Percentiles rank a stretch among this genome's conserved stretches.
phyloP scores from a whole-genome alignment of 768 basidiomycete genomes.

The Amanita polypyramis region DNA sequence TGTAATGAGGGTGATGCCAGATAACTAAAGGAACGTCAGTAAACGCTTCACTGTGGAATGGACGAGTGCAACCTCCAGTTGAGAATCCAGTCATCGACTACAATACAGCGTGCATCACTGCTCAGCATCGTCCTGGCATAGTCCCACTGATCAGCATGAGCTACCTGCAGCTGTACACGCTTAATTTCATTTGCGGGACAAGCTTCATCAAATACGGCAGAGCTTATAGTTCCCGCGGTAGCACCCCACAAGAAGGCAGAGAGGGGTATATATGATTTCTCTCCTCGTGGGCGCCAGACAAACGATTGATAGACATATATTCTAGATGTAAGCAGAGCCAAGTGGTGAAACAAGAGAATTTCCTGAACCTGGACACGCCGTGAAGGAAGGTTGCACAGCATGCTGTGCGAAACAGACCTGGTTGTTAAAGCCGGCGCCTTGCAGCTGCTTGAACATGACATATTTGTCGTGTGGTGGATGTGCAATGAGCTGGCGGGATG shows the following conservation, averaged over 20 bases:
- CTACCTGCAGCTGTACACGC: conserved; percentile 21
- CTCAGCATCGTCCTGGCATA: conserved; percentile 22
- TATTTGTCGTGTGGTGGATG: conserved; percentile 22
- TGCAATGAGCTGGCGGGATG: conserved; percentile 19
- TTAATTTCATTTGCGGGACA: conserved; percentile 28
- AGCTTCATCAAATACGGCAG: conserved; percentile 25
- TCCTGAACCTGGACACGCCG: conserved; percentile 28
- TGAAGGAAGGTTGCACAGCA: not conserved
- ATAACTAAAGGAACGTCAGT: conserved; percentile 17
- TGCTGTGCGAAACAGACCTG: conserved; percentile 19
- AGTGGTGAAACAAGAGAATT: conserved; percentile 34
- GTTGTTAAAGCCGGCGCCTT: conserved; percentile 40
- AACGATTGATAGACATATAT: conserved; percentile 35
- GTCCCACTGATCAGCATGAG: conserved; percentile 25
- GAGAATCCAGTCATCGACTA: conserved; percentile 34
- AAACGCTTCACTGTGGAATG: not conserved
- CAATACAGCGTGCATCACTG: conserved; percentile 27
- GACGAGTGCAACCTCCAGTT: conserved; percentile 27
- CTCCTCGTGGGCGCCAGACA: conserved; percentile 33
- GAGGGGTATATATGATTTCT: conserved; percentile 27
- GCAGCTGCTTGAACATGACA: conserved; percentile 34
- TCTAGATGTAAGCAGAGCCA: conserved; percentile 27
- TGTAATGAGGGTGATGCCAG: conserved; percentile 29
- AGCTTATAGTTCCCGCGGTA: conserved; percentile 26
- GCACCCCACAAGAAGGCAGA: conserved; percentile 33